Percentiles rank a stretch among this genome's conserved stretches.
Conservation (phyloP, 371 early-diverging fungal genomes). For the Rhizopus stolonifer region DNA sequence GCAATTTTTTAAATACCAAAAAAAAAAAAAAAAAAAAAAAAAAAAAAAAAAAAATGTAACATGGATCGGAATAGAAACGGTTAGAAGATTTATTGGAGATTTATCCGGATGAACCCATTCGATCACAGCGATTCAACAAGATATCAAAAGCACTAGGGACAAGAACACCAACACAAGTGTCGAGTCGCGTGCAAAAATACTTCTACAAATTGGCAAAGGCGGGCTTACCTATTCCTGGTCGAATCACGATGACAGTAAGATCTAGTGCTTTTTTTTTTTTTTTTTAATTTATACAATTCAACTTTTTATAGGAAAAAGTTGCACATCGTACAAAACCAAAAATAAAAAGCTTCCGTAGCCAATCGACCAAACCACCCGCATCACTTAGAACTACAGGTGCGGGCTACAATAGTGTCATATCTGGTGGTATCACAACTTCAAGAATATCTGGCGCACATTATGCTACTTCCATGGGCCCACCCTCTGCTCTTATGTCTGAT, state of each 20-base stretch:
- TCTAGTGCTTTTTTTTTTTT: neutral
- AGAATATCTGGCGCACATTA: constrained; percentile 65
- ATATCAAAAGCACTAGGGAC: constrained; percentile 62
- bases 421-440: constrained; percentile 38
- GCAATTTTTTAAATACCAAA: too few relatives aligned
- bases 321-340: constrained; percentile 4
- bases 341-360: constrained; percentile 11
- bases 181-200: constrained; percentile 68
- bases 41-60: too few relatives aligned
- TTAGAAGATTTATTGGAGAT: constrained; percentile 55
- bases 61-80: constrained; percentile 43
- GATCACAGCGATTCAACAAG: constrained; percentile 63
- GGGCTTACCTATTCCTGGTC: constrained; percentile 63
- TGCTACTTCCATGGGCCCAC: constrained; percentile 45
- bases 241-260: constrained; percentile 53
- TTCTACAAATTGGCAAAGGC: constrained; percentile 66
- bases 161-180: constrained; percentile 62
- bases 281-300: constrained; percentile 31
- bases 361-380: constrained; percentile 16
- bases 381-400: constrained; percentile 31
- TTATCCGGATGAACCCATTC: constrained; percentile 65
- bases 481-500: constrained; percentile 66
- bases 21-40: too few relatives aligned
- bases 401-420: constrained; percentile 44
- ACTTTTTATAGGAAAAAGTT: constrained; percentile 27